phyloP scores from a whole-genome alignment of 805 yeast species.

The Cyberlindnera mycetangii region DNA sequence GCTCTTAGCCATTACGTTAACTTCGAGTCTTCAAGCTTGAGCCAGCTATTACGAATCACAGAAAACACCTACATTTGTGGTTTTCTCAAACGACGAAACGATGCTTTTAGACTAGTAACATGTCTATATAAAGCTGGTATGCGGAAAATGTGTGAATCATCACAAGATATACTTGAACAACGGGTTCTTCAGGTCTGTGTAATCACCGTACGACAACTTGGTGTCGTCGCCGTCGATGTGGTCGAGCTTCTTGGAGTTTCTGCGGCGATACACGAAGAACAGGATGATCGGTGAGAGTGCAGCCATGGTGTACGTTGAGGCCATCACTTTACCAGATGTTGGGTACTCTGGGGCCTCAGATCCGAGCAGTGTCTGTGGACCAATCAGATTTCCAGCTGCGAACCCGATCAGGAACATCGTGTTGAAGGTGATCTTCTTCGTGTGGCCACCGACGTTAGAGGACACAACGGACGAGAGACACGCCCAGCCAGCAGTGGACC shows the following conservation, averaged over 20 bases:
- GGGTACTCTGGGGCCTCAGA: slow-evolving; percentile 55
- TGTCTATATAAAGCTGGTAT: too few species aligned
- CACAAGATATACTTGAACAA: slow-evolving; percentile 33
- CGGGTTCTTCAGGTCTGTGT: slow-evolving; percentile 36
- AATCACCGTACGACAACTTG: slow-evolving; percentile 35
- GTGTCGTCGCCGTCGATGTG: slow-evolving; percentile 9
- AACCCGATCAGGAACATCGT: slow-evolving; percentile 14
- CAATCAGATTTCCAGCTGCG: slow-evolving; percentile 40
- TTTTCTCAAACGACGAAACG: too few species aligned
- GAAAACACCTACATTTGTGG: too few species aligned
- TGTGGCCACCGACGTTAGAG: slow-evolving; percentile 21
- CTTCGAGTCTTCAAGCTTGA: too few species aligned
- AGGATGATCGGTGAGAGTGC: slow-evolving; percentile 6
- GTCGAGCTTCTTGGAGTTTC: slow-evolving; percentile 6
- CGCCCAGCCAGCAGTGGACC: slow-evolving; percentile 23
- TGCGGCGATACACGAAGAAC: slow-evolving; percentile 6
- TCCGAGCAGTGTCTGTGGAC: slow-evolving; percentile 67
- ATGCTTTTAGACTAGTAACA: too few species aligned
- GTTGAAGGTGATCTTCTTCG: slow-evolving; percentile 10
- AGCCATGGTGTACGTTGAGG: slow-evolving; percentile 6
- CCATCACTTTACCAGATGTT: slow-evolving; percentile 10
- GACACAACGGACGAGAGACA: slow-evolving; percentile 16
- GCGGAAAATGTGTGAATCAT: too few species aligned
- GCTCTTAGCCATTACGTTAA: too few species aligned
- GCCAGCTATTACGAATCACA: too few species aligned